Conservation (phyloP, 1,284 basidiomycete species). For the Termitomyces sp. region DNA sequence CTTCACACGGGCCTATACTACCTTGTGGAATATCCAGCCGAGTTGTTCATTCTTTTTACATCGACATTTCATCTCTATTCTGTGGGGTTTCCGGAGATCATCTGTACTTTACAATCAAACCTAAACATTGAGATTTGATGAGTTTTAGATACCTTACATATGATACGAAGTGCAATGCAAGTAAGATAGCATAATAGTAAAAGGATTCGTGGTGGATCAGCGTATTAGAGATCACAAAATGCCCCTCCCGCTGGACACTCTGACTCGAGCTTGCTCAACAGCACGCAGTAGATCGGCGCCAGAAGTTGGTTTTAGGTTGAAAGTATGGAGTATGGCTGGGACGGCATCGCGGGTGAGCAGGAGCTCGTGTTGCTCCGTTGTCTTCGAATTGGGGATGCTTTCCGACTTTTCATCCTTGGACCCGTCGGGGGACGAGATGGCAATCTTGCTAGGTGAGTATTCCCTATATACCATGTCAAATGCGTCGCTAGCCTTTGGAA, state of each 20-base stretch:
- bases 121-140: background rate
- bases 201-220: background rate
- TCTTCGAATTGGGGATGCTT: background rate
- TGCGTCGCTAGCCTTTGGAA: slow-evolving; percentile 44
- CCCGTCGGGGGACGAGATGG: slow-evolving; percentile 1
- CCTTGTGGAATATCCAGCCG: background rate
- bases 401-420: slow-evolving; percentile 12
- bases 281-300: slow-evolving; percentile 56
- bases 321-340: slow-evolving; percentile 40
- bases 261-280: slow-evolving; percentile 48
- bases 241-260: slow-evolving; percentile 23
- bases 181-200: background rate
- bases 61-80: too few relatives aligned
- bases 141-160: background rate
- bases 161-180: background rate
- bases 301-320: slow-evolving; percentile 42
- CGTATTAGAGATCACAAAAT: slow-evolving; percentile 8
- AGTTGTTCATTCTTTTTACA: background rate
- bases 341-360: slow-evolving; percentile 53
- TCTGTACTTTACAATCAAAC: slow-evolving; percentile 1
- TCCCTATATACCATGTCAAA: slow-evolving; percentile 57
- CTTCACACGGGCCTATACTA: background rate
- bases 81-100: background rate
- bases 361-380: slow-evolving; percentile 20
- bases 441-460: slow-evolving; percentile 21